Base-by-base conservation (phyloP, 148 eudicot species). In the Agrostemma githago region DNA sequence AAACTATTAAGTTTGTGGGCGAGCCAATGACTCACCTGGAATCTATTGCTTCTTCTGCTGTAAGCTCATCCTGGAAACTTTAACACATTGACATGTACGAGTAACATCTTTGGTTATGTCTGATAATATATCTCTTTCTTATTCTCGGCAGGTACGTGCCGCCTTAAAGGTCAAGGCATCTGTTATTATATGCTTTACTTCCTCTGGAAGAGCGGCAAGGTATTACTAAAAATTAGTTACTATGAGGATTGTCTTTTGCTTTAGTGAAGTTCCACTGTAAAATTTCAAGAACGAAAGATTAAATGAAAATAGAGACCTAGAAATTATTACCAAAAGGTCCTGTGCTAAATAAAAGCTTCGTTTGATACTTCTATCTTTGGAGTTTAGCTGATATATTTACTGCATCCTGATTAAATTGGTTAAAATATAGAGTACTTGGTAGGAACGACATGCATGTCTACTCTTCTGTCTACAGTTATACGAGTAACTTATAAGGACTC, bases 151-250 rank as follows among this genome's bases (percentile, higher is more conserved):
- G 98, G 98, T 93, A 5, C 81, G 98, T 42, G 94, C 98, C 26
- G 98, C 98, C 48, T 83, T 93, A 70, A 91, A 89, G 85, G 98
- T 93, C 71, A 93, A 93, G 85, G 98, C 98, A 72, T 93, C 98
- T 78, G 97, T 91, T 75, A 89, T 93, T 65, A 89, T 93, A 77
- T 93, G 98, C 70, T 93, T 93, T 83, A 93, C 98, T 75, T 89
- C 98, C 69, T 91, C 98, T 41, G 98, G 98, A 71, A 85, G 97
- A 83, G 98, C 98, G 78, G 98, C 97, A 56, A 86, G 98, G 98
- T 93, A 87, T 70, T 43, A 26, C 51, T 51, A 12, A 51, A 51
- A 51, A 4, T 11, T 6, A 8, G 34, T 26, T 26, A 6, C 11
- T 51, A 51, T 51, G 8, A 51, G 56, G 8, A 51, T 8, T 4